A percentile compares a stretch with the other conserved stretches of the same genome.
These are phyloP conservation scores for Psidium friedrichsthalianum DNA, from an alignment of 345 rosid genomes.

Conservation along the genomic window DNA sequence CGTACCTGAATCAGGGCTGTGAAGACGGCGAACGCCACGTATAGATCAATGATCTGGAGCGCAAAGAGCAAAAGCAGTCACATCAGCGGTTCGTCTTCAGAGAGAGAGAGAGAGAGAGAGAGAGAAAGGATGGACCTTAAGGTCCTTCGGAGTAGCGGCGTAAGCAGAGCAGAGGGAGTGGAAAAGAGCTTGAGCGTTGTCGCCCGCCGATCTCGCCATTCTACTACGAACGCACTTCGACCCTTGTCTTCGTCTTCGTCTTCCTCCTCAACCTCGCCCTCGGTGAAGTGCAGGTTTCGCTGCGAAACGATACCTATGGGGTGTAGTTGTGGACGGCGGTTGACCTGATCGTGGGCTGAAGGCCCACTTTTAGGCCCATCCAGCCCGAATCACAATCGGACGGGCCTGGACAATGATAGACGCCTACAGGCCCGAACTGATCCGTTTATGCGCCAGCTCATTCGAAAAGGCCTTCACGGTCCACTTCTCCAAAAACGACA, in stretches of 20 bases:
- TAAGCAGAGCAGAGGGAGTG: conserved; percentile 41
- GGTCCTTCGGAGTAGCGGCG: conserved; percentile 29
- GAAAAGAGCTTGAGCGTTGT: conserved; percentile 29
- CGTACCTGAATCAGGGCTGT: conserved; percentile 85
- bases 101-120: neutral
- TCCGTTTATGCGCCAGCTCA: neutral
- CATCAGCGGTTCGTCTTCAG: neutral
- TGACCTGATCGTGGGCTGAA: neutral
- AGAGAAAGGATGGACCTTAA: conserved; percentile 15
- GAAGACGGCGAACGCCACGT: conserved; percentile 65
- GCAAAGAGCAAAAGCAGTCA: neutral
- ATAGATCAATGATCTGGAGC: conserved; percentile 88
- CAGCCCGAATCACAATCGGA: neutral
- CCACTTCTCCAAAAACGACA: neutral
- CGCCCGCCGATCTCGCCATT: conserved; percentile 31
- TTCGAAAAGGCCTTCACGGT: neutral
- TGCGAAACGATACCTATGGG: neutral
- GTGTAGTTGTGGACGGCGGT: neutral
- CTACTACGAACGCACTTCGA: neutral
- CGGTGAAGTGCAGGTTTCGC: neutral
- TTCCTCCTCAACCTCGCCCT: neutral
- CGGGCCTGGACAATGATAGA: neutral
- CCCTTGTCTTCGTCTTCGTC: neutral
- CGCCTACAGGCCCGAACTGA: neutral
- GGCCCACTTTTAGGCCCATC: neutral